Base-by-base conservation (phyloP, 345 rosid genomes). In the Capsella bursapastoris region DNA sequence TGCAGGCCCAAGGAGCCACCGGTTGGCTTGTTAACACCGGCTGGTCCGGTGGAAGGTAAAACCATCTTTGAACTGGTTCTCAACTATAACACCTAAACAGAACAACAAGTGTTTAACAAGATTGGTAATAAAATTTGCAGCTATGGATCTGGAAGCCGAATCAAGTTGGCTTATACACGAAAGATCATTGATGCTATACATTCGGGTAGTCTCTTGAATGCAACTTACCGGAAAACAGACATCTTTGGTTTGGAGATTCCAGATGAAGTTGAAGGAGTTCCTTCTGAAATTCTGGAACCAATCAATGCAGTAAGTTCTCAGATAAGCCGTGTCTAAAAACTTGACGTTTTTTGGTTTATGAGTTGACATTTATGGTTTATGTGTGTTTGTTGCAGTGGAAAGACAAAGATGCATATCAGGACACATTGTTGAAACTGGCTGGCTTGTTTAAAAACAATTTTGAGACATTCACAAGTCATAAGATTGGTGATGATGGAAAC, bases 1-100 rank as follows among this genome's bases (percentile, higher is more conserved):
- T 96, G 98, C 81, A 88, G 72, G 88, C 89, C 73, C 97, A 92
- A 62, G 99, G 99, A 13, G 96, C 98, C 12, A 90, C 98, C 1
- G 97, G 92, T 18, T 96, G 99, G 98, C 99, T 96, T 4, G 93
- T 96, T 71, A 96, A 96, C 87, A 96, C 98, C 3, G 97, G 98
- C 59, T 96, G 99, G 99, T 92, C 97, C 0, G 97, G 95, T 57
- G 99, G 99, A 78, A 90, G 98, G 98, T 94, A 84, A 41, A 41
- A 41, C 47, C 40, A 61, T 43, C 15, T 41, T 56, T n/a, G 2
- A 37, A 2, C 2, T 22, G 25, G 25, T 22, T 13, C 44, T 40
- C 16, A 18, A 7, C 6, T 29, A 12, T 14, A 4, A 28, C 2
- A 0, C 38, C 29, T 16, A 28, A 62, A 18, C 12, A 49, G 4